phyloP scores from a whole-genome alignment of 2,329 filamentous ascomycete species.

The Aureobasidium sp. region DNA sequence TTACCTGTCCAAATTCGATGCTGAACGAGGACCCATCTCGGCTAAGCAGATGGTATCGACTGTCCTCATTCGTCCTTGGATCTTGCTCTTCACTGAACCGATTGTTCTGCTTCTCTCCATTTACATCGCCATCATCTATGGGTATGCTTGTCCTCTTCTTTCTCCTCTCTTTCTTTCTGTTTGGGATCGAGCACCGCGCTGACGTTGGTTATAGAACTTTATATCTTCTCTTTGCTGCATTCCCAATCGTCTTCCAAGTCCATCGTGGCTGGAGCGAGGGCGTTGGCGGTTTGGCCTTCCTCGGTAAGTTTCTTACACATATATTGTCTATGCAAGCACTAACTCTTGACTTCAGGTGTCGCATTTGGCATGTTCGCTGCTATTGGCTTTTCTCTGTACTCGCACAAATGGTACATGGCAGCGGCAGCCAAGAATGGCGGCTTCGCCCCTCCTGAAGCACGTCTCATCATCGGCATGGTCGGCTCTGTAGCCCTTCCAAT shows the following conservation, averaged over 20 bases:
- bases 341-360: constrained; percentile 28
- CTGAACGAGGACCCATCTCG: constrained; percentile 54
- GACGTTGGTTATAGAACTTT: constrained; percentile 17
- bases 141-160: neutral
- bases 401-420: constrained; percentile 53
- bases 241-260: constrained; percentile 61
- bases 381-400: constrained; percentile 41
- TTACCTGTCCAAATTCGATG: constrained; percentile 52
- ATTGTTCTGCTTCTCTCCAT: constrained; percentile 59
- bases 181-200: no score
- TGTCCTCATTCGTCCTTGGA: constrained; percentile 51
- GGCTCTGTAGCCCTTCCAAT: constrained; percentile 39
- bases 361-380: constrained; percentile 51
- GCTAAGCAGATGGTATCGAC: constrained; percentile 63
- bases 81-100: constrained; percentile 58
- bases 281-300: constrained; percentile 34
- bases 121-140: constrained; percentile 58
- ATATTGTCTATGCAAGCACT: no score
- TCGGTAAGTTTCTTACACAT: no score
- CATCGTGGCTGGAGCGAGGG: constrained; percentile 35
- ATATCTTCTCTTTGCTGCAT: constrained; percentile 51
- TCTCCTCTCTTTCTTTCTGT: no score
- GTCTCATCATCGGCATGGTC: constrained; percentile 41
- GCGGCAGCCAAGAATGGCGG: constrained; percentile 44
- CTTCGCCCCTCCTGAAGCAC: constrained; percentile 43